phyloP scores from a whole-genome alignment of 176 grass and related monocot species.

The Melocanna baccifera region DNA sequence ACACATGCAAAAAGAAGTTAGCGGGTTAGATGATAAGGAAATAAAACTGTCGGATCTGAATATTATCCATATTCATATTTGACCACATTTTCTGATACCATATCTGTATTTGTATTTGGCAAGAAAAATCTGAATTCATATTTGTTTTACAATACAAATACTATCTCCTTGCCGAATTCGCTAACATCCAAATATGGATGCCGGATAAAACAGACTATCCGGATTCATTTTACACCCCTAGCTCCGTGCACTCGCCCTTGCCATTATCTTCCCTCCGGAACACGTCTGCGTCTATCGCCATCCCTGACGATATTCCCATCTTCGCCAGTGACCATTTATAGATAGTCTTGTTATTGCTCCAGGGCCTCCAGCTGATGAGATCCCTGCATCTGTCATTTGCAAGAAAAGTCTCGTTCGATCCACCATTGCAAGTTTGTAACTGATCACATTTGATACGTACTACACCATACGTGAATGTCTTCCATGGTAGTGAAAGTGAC shows the following conservation, averaged over 20 bases:
- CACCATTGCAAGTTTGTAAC: not conserved
- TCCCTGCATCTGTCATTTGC: not conserved
- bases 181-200: too few relatives aligned
- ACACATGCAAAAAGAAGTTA: too few relatives aligned
- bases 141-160: too few relatives aligned
- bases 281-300: not conserved
- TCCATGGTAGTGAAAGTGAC: slow-evolving; percentile 11
- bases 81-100: too few relatives aligned
- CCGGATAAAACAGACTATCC: too few relatives aligned
- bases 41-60: too few relatives aligned
- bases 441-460: not conserved
- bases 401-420: not conserved
- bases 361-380: not conserved
- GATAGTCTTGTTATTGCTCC: not conserved
- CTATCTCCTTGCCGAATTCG: too few relatives aligned
- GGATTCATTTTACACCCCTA: too few relatives aligned
- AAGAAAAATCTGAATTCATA: too few relatives aligned
- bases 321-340: not conserved
- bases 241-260: not conserved
- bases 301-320: not conserved
- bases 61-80: too few relatives aligned
- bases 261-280: not conserved
- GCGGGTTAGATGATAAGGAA: too few relatives aligned
- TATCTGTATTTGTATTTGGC: too few relatives aligned
- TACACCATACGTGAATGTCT: not conserved